Evolutionary conservation across 495 filamentous ascomycete genomes (phyloP).

Genomic region (Talaromyces ruber): DNA sequence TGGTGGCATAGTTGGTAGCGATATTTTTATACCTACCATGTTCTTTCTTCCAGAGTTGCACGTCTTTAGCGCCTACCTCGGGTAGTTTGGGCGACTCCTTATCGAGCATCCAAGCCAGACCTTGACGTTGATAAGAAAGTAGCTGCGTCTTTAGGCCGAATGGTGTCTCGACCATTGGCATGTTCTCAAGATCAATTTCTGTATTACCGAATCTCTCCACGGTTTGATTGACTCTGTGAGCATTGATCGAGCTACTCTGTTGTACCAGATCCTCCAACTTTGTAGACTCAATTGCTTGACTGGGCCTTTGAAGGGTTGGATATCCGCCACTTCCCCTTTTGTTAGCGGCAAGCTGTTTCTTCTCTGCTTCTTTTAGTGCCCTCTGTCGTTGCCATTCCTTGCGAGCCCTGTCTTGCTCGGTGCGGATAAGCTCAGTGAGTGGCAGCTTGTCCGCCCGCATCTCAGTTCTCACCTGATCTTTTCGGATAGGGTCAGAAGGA

Average conservation of each 20-base stretch:
- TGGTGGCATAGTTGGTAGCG: conserved; percentile 63
- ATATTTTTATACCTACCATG: conserved; percentile 57
- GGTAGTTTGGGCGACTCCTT: conserved; percentile 69
- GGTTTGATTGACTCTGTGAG: conserved; percentile 56
- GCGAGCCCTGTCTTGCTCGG: conserved; percentile 16
- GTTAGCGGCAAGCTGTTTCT: conserved; percentile 28
- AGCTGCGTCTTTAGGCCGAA: conserved; percentile 52
- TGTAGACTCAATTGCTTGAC: conserved; percentile 17
- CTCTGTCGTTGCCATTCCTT: conserved; percentile 16
- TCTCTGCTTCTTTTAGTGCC: conserved; percentile 37
- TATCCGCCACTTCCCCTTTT: conserved; percentile 20
- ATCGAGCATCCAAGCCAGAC: conserved; percentile 72
- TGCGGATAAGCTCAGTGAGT: conserved; percentile 26
- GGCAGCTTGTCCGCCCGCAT: conserved; percentile 58
- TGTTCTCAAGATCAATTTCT: conserved; percentile 60
- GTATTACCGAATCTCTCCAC: conserved; percentile 59
- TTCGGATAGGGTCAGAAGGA: conserved; percentile 41
- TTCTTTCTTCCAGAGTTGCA: conserved; percentile 71
- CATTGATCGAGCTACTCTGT: conserved; percentile 61
- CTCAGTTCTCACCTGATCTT: conserved; percentile 43
- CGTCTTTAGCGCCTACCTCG: conserved; percentile 48
- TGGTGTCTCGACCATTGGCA: conserved; percentile 69
- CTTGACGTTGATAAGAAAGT: conserved; percentile 77
- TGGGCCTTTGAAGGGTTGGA: conserved; percentile 17
- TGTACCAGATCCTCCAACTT: conserved; percentile 55